phyloP scores from a whole-genome alignment of 2,329 filamentous ascomycete species.

The Hypomyces perniciosus region DNA sequence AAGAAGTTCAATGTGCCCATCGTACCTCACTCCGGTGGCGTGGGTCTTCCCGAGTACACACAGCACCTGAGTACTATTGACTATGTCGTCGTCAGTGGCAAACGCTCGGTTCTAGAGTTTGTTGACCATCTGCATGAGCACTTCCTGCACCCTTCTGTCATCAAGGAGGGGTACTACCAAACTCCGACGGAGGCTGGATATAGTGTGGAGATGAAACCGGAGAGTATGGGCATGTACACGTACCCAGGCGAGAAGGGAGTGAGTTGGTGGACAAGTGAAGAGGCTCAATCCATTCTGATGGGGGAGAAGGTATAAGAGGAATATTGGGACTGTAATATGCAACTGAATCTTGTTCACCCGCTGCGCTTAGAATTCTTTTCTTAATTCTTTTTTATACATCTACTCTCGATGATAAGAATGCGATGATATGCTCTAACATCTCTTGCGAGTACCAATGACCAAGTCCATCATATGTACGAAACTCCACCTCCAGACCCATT shows the following conservation, averaged over 20 bases:
- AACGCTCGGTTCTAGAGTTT: constrained; percentile 79
- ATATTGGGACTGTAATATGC: not conserved
- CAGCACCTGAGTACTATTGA: constrained; percentile 90
- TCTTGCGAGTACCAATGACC: constrained; percentile 40
- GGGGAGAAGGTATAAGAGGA: constrained; percentile 45
- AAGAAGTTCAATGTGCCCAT: constrained; percentile 73
- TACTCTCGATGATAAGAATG: constrained; percentile 21
- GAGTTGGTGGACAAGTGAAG: constrained; percentile 80
- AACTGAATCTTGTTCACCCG: too few relatives aligned
- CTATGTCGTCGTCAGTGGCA: constrained; percentile 79
- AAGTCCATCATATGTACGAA: constrained; percentile 34
- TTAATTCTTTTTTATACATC: not conserved
- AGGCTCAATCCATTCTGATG: constrained; percentile 69
- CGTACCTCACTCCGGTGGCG: constrained; percentile 83
- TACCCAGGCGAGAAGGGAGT: constrained; percentile 73
- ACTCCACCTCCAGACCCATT: constrained; percentile 30
- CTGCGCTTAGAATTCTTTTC: not conserved
- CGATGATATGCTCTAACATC: constrained; percentile 34
- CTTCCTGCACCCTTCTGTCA: constrained; percentile 73
- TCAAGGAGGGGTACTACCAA: constrained; percentile 81
- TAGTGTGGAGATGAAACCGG: constrained; percentile 87
- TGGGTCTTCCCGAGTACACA: constrained; percentile 88
- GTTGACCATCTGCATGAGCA: constrained; percentile 93
- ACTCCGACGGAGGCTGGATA: constrained; percentile 80
- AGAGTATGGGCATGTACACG: constrained; percentile 73